Evolutionary conservation across 2,329 filamentous ascomycete species (phyloP), one percentile per base, ranked within the genome.

Genomic region (Penicillium brasilianum): DNA sequence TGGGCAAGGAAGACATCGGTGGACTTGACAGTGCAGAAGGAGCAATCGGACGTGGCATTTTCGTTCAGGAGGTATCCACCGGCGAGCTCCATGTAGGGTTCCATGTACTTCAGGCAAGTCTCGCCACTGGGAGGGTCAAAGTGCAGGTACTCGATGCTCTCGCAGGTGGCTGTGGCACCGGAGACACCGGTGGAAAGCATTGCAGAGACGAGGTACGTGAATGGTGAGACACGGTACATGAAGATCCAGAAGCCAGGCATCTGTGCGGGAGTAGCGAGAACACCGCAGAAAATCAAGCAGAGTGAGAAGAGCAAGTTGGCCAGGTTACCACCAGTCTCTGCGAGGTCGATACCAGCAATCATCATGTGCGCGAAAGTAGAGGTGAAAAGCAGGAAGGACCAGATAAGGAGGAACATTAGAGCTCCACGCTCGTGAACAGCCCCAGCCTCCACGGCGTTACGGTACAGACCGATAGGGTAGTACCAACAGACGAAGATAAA

Each of bases 211-310:
- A 82, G 78, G 55, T 91, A 91, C 0, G 87, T 90, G 63, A 91
- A 88, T 0, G 88, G 88, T 0, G 84, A 87, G 36, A 87, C 81
- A 39, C 86, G 83, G 76, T 91, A 90, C 89, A 92, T 91, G 79
- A 91, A 92, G 66, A 87, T 86, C 90, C 90, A 93, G 80, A 93
- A 92, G 0, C 85, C 82, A 0, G 89, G 89, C 2, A 92, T 81
- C 1, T 82, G 77, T 2, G 71, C 60, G 0, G 87, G 85, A 0
- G 83, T 75, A 58, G 88, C 87, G 61, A 78, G 72, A 58, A 78
- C 76, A 72, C 76, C 77, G 68, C 84, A 86, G 79, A 90, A 90
- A 58, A 86, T 81, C 39, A 87, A 77, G 63, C 81, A 84, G 72
- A 90, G 81, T 28, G 85, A 81, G 62, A 86, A 83, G 16, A 89